Percentiles rank a stretch among this genome's conserved stretches.
Evolutionary conservation across 768 basidiomycete genomes (phyloP).

Genomic region (Galerina sulciceps): DNA sequence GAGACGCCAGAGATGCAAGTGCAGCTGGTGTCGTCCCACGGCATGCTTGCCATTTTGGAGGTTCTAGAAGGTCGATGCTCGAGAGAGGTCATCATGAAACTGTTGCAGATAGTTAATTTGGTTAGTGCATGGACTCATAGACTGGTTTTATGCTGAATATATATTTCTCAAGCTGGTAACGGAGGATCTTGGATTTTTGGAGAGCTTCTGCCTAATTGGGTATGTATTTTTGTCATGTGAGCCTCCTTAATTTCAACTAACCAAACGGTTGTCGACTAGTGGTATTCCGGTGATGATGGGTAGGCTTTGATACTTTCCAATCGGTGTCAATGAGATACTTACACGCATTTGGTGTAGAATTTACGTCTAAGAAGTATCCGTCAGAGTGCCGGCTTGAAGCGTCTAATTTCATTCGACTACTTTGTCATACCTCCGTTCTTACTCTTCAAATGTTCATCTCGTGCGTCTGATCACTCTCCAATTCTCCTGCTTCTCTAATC

Average conservation of each 20-base stretch:
- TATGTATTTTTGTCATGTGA: constrained; percentile 30
- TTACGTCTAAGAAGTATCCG: constrained; percentile 93
- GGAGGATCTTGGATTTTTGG: constrained; percentile 82
- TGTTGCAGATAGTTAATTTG: constrained; percentile 88
- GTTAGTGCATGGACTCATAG: constrained; percentile 45
- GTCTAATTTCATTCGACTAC: constrained; percentile 89
- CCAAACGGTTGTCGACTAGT: constrained; percentile 36
- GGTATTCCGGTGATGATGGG: constrained; percentile 97
- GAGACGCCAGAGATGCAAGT: constrained; percentile 85
- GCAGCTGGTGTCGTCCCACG: constrained; percentile 91
- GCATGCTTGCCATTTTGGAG: constrained; percentile 93
- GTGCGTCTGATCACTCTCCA: constrained; percentile 51
- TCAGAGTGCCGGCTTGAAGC: constrained; percentile 94
- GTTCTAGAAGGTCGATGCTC: constrained; percentile 88
- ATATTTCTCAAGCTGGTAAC: constrained; percentile 60
- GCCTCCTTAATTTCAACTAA: neutral
- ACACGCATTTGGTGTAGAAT: constrained; percentile 50
- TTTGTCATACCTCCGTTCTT: constrained; percentile 91
- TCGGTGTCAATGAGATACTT: neutral
- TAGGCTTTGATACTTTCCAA: constrained; percentile 32
- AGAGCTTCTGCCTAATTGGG: constrained; percentile 95
- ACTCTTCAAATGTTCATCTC: constrained; percentile 99
- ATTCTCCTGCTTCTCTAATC: neutral
- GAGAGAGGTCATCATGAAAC: constrained; percentile 82
- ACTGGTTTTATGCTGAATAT: neutral